Evolutionary conservation across 1,284 basidiomycete genomes (phyloP), one percentile per base, ranked within the genome.

Genomic region (Cerrena zonata): DNA sequence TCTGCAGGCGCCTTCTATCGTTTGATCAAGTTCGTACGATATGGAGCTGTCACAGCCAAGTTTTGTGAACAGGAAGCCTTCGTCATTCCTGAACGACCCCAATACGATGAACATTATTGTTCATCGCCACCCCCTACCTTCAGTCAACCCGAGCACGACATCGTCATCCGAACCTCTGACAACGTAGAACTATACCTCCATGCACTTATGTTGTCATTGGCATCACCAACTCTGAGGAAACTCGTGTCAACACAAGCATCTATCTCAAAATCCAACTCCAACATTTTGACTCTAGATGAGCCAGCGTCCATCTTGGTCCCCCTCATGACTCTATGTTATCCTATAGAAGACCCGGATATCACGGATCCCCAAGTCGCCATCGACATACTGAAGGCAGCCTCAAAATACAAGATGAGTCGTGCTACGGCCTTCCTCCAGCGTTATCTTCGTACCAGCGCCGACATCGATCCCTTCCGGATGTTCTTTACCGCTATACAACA

Each of bases 401-500:
- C 23, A n/a, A 27, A 24, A 5, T 53, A 53, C 47, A 45, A 52
- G 3, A 50, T 53, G 13, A 3, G 27, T 11, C 24, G 38, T 11
- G 25, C 49, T 5, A 21, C 40, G n/a, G 26, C 40, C 10, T 45
- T 41, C 25, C 11, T 48, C 24, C 7, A 27, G 23, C 30, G 26
- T 21, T 13, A n/a, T 12, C 44, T 49, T 15, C 19, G 21, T 4
- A 36, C 41, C 13, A 18, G 36, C 21, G 15, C 25, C 19, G 15
- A 41, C 21, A 45, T 45, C 25, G 34, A 30, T 7, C 52, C 55
- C 15, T 25, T 53, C 15, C 42, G 46, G 3, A 13, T 48, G 23
- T 56, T 51, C 42, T 52, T 51, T 42, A 40, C 50, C 23, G 50
- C 49, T 19, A 47, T 38, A 21, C 41, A 47, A n/a, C 37, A 48